Percentiles rank a stretch among this genome's conserved stretches.
Conservation (phyloP, 495 filamentous ascomycete genomes). For the Xylaria acuta region DNA sequence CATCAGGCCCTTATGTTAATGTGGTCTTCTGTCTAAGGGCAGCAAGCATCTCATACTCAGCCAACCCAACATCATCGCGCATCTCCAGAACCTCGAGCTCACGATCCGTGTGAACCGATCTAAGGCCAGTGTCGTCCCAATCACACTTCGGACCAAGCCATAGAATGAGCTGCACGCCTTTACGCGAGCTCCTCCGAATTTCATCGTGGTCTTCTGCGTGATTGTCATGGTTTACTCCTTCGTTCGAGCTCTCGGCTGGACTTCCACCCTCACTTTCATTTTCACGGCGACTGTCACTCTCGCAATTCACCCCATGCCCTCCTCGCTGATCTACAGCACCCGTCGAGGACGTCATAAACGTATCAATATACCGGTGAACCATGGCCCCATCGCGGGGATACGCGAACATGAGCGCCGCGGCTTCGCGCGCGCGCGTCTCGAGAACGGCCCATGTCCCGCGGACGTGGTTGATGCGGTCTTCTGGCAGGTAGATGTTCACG, state of each 20-base stretch:
- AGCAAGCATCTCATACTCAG: slow-evolving; percentile 25
- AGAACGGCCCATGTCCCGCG: slow-evolving; percentile 15
- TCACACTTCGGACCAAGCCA: slow-evolving; percentile 24
- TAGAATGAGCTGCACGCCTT: neutral
- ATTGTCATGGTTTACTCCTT: neutral
- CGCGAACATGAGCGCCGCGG: slow-evolving; percentile 19
- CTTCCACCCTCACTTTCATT: neutral
- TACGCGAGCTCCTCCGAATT: neutral
- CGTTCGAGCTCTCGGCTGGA: neutral
- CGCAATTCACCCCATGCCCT: neutral
- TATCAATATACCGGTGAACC: slow-evolving; percentile 22
- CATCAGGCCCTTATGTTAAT: neutral
- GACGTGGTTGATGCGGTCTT: slow-evolving; percentile 12
- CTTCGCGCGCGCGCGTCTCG: slow-evolving; percentile 10
- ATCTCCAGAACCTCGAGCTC: slow-evolving; percentile 24
- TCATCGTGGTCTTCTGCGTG: neutral
- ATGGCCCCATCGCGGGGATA: slow-evolving; percentile 16
- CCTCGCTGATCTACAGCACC: neutral
- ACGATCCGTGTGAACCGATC: too few relatives aligned
- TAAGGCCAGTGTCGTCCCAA: slow-evolving; percentile 23
- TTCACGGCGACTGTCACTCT: neutral
- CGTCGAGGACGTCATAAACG: neutral
- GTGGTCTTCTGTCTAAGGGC: neutral
- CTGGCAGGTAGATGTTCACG: slow-evolving; percentile 21
- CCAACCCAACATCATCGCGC: slow-evolving; percentile 9